These are phyloP conservation scores for Thermochaetoides thermophila DNA, from an alignment of 495 filamentous ascomycete species.

Conservation along the genomic window DNA sequence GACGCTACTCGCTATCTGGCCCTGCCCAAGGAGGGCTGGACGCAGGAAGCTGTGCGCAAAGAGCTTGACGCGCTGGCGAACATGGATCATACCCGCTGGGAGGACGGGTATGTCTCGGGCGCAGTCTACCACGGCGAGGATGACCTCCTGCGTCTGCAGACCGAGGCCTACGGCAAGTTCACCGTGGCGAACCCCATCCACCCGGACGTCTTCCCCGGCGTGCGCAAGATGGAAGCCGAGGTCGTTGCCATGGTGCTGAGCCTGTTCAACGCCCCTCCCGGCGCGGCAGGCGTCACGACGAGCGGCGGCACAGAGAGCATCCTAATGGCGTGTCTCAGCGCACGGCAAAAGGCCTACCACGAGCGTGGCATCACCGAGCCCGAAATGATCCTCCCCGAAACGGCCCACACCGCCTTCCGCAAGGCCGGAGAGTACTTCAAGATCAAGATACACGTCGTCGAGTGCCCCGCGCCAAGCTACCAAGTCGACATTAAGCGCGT, in stretches of 20 bases:
- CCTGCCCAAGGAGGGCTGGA: constrained; percentile 79
- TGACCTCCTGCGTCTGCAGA: constrained; percentile 68
- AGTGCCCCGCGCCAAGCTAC: constrained; percentile 72
- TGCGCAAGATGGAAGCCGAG: constrained; percentile 98
- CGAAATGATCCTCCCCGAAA: constrained; percentile 94
- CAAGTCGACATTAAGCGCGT: constrained; percentile 67
- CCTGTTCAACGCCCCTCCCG: constrained; percentile 80
- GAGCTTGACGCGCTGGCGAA: constrained; percentile 65
- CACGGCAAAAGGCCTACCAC: constrained; percentile 70
- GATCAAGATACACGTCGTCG: constrained; percentile 83
- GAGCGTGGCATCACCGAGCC: constrained; percentile 85
- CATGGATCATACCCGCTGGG: constrained; percentile 93
- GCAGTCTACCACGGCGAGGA: constrained; percentile 94
- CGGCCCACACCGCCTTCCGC: constrained; percentile 88
- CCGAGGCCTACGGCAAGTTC: constrained; percentile 83
- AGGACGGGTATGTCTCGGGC: constrained; percentile 86
- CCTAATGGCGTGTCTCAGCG: constrained; percentile 79
- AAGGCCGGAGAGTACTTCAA: constrained; percentile 92
- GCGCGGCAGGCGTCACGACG: constrained; percentile 77
- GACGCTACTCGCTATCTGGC: constrained; percentile 58
- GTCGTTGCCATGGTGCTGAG: constrained; percentile 89
- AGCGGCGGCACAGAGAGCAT: constrained; percentile 93
- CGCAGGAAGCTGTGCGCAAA: constrained; percentile 56
- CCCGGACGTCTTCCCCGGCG: constrained; percentile 94
- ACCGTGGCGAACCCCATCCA: constrained; percentile 98